Evolutionary conservation across 108 stramenopile species (phyloP).

Genomic region (Skeletonema tropicum): DNA sequence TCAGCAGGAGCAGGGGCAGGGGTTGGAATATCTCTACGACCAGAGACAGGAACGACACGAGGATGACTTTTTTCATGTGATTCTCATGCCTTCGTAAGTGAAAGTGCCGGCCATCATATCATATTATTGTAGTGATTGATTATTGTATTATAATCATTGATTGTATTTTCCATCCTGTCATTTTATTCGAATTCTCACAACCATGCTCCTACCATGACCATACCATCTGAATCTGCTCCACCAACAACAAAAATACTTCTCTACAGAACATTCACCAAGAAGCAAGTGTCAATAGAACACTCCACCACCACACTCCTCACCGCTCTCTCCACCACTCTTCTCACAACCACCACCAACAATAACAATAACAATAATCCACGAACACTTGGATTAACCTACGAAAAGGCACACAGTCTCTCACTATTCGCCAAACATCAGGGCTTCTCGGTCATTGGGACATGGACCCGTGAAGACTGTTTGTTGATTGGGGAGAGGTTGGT

Average conservation of each 20-base stretch:
- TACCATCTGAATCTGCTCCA: too few relatives aligned
- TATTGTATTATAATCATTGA: too few relatives aligned
- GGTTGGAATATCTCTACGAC: slow-evolving; percentile 38
- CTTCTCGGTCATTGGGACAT: slow-evolving; percentile 34
- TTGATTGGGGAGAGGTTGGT: slow-evolving; percentile 20
- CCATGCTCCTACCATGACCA: too few relatives aligned
- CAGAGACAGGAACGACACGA: slow-evolving; percentile 13
- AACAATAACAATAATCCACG: neutral
- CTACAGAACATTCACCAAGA: slow-evolving; percentile 36
- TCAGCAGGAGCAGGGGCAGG: neutral
- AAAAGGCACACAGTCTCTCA: slow-evolving; percentile 23
- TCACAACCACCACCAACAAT: neutral
- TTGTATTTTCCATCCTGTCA: too few relatives aligned
- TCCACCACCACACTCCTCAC: slow-evolving; percentile 19
- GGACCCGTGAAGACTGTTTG: slow-evolving; percentile 37
- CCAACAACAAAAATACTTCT: too few relatives aligned
- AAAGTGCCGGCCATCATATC: too few relatives aligned
- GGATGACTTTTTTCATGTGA: slow-evolving; percentile 40
- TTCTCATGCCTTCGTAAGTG: slow-evolving; percentile 47
- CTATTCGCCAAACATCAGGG: slow-evolving; percentile 42
- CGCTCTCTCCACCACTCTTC: neutral
- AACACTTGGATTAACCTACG: slow-evolving; percentile 16
- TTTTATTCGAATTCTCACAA: slow-evolving; percentile 1
- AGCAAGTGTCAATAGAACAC: slow-evolving; percentile 19
- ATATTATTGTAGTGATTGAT: too few relatives aligned